Conservation (phyloP, 2,329 filamentous ascomycete species). For the Ophiostoma sp. region DNA sequence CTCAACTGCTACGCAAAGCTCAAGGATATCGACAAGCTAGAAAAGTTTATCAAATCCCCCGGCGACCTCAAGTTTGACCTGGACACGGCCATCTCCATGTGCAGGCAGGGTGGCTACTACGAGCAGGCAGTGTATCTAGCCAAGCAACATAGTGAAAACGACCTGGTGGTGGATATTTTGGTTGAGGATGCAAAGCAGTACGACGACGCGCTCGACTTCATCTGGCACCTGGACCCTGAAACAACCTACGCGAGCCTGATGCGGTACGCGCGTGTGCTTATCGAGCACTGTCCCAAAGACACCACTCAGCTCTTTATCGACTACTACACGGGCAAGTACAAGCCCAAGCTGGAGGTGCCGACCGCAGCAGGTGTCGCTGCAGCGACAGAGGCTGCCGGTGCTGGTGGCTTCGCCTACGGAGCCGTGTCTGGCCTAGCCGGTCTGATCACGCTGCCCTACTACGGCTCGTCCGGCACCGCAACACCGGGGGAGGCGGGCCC, state of each 20-base stretch:
- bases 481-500: not conserved
- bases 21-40: conserved; percentile 93
- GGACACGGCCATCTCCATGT: conserved; percentile 96
- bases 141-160: conserved; percentile 87
- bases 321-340: conserved; percentile 85
- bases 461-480: conserved; percentile 54
- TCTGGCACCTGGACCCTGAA: conserved; percentile 78
- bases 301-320: conserved; percentile 87
- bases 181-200: conserved; percentile 95
- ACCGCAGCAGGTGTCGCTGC: conserved; percentile 33
- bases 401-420: conserved; percentile 46
- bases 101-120: conserved; percentile 91
- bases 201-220: conserved; percentile 80
- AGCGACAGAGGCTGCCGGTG: conserved; percentile 33
- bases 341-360: conserved; percentile 58
- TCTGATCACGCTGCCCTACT: conserved; percentile 77
- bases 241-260: conserved; percentile 79
- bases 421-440: conserved; percentile 73
- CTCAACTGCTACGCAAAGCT: conserved; percentile 97
- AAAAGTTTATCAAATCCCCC: conserved; percentile 93
- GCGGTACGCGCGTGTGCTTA: conserved; percentile 87
- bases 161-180: conserved; percentile 89
- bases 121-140: conserved; percentile 95
- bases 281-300: conserved; percentile 77
- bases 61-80: conserved; percentile 94